These are phyloP conservation scores for Arthroderma uncinatum DNA, from an alignment of 2,329 filamentous ascomycete species.

Conservation along the genomic window DNA sequence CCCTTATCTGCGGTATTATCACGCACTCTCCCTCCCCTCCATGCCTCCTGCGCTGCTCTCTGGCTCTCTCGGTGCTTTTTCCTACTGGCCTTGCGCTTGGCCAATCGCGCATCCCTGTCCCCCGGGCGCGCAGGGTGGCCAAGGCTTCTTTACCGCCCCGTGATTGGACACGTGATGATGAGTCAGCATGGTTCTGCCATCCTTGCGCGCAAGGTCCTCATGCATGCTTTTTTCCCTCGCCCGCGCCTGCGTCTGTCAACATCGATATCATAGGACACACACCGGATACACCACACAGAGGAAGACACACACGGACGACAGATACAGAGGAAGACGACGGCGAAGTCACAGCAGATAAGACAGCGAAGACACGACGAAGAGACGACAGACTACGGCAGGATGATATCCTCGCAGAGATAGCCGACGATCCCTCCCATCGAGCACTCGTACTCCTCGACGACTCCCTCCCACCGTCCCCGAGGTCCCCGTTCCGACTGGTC, in stretches of 20 bases:
- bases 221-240: not conserved
- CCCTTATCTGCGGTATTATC: slow-evolving; percentile 1
- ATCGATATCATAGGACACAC: slow-evolving; percentile 13
- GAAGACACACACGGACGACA: no score
- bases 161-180: not conserved
- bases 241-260: slow-evolving; percentile 17
- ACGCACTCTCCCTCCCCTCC: not conserved
- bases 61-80: not conserved
- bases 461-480: not conserved
- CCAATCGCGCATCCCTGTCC: not conserved
- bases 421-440: not conserved
- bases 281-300: no score
- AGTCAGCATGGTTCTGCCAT: not conserved
- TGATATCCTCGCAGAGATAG: no score
- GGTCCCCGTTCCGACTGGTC: not conserved
- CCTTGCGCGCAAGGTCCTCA: slow-evolving; percentile 3
- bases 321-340: no score
- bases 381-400: no score
- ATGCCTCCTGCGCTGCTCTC: not conserved
- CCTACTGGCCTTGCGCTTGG: not conserved
- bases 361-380: no score
- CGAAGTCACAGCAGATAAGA: no score
- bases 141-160: not conserved
- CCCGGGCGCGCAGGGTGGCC: not conserved
- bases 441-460: not conserved